Conservation (phyloP, 768 basidiomycete genomes). For the Lactifluus hygrophoroides region DNA sequence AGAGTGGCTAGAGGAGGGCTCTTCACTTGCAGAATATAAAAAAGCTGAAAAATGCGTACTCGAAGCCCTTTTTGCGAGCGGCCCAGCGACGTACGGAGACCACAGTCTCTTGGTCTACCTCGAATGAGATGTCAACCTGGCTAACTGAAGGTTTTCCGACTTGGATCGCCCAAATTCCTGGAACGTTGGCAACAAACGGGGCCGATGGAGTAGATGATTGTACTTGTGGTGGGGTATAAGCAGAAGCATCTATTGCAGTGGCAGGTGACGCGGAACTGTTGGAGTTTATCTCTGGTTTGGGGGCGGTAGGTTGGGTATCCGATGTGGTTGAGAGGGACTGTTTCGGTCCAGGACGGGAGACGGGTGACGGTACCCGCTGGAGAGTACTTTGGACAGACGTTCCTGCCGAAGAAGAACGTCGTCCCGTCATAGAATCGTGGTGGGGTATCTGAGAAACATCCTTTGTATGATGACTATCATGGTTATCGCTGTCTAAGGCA, state of each 20-base stretch:
- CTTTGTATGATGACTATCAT: background rate
- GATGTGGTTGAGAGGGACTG: background rate
- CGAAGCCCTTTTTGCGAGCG: constrained; percentile 1
- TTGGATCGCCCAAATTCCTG: constrained; percentile 15
- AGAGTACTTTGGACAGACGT: background rate
- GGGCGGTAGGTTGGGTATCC: background rate
- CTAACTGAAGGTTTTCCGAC: constrained; percentile 10
- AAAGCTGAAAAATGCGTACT: constrained; percentile 4
- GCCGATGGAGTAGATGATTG: background rate
- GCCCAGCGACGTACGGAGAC: constrained; percentile 13
- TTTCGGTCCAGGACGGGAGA: background rate
- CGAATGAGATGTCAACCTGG: constrained; percentile 4
- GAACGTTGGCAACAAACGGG: background rate
- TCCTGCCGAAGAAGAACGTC: background rate
- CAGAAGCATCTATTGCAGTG: background rate
- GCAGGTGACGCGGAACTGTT: background rate
- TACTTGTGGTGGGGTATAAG: background rate
- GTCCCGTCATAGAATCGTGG: background rate
- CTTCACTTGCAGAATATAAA: background rate
- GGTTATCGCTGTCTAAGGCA: background rate
- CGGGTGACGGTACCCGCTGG: background rate
- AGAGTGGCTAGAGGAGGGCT: background rate
- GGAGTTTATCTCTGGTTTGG: background rate
- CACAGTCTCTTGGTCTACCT: constrained; percentile 10
- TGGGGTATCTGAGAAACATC: background rate